These are phyloP conservation scores for Taphrina populina DNA, from an alignment of 1,139 yeast species.

Conservation along the genomic window DNA sequence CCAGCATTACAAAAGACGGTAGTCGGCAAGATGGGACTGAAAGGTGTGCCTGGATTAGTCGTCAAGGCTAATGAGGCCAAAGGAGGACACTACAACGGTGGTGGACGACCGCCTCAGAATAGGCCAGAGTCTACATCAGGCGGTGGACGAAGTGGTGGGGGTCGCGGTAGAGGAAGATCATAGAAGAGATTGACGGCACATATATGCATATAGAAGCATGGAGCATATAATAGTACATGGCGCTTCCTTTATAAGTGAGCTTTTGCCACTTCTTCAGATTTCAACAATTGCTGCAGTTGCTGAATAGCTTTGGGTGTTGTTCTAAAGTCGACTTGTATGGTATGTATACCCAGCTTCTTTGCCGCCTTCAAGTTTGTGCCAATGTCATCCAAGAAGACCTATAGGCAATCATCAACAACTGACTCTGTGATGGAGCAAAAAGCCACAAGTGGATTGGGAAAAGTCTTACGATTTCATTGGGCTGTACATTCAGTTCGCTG, in stretches of 20 bases:
- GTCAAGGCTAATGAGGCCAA: conserved; percentile 18
- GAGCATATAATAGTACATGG: neutral
- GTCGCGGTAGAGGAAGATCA: conserved; percentile 9
- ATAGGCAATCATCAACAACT: too few relatives aligned
- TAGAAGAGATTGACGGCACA: neutral
- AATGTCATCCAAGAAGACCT: conserved; percentile 10
- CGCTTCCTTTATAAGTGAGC: conserved; percentile 2
- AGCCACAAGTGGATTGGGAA: neutral
- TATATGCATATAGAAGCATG: neutral
- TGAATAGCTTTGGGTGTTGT: conserved; percentile 27
- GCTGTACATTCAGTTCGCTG: conserved; percentile 15
- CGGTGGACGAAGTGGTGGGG: conserved; percentile 9
- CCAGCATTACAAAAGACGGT: conserved; percentile 23
- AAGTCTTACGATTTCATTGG: conserved; percentile 12
- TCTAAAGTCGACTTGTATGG: conserved; percentile 29
- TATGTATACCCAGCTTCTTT: conserved; percentile 20
- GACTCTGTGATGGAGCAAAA: too few relatives aligned
- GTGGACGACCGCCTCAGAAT: conserved; percentile 17
- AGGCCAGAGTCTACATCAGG: neutral
- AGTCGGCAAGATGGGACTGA: conserved; percentile 34
- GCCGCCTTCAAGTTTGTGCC: conserved; percentile 31
- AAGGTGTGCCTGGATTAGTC: conserved; percentile 30
- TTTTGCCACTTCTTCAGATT: conserved; percentile 5
- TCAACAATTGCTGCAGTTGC: conserved; percentile 11
- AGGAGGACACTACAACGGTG: conserved; percentile 11